These are phyloP conservation scores for Arabis hirsuta DNA, from an alignment of 345 rosid species.

Conservation along the genomic window DNA sequence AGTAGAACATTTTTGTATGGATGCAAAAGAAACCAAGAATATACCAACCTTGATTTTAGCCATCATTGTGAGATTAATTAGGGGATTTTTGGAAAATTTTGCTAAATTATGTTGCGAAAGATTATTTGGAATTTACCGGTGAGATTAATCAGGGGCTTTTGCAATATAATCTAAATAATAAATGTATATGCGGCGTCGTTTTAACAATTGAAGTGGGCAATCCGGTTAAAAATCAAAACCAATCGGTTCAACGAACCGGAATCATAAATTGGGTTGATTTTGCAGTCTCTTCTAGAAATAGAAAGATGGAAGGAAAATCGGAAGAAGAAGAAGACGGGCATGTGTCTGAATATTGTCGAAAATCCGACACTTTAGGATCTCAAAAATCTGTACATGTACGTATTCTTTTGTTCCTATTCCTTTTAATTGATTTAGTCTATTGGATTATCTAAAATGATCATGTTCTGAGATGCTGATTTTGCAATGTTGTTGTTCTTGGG, in stretches of 20 bases:
- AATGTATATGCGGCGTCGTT: too few relatives aligned
- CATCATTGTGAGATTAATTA: too few relatives aligned
- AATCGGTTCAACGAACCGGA: slow-evolving; percentile 8
- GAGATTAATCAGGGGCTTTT: too few relatives aligned
- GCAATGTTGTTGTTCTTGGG: background rate
- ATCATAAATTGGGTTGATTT: background rate
- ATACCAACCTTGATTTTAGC: too few relatives aligned
- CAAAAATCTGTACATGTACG: background rate
- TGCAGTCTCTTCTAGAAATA: slow-evolving; percentile 33
- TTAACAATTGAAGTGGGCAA: too few relatives aligned
- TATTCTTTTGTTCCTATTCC: background rate
- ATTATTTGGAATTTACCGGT: too few relatives aligned
- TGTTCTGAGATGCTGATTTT: slow-evolving; percentile 4
- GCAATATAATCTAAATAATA: too few relatives aligned
- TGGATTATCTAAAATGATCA: background rate
- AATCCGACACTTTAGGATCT: slow-evolving; percentile 39
- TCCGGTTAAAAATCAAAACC: too few relatives aligned
- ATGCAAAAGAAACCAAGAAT: too few relatives aligned
- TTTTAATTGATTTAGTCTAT: background rate
- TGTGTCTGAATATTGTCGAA: slow-evolving; percentile 23
- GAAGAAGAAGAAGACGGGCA: slow-evolving; percentile 6
- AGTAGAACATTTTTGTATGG: too few relatives aligned
- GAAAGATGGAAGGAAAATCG: slow-evolving; percentile 23
- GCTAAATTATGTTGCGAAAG: too few relatives aligned
- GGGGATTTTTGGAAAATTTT: too few relatives aligned